A percentile compares a stretch with the other conserved stretches of the same genome.
Evolutionary conservation across 1,139 yeast genomes (phyloP).

Genomic region (Hyphopichia khmerensis): DNA sequence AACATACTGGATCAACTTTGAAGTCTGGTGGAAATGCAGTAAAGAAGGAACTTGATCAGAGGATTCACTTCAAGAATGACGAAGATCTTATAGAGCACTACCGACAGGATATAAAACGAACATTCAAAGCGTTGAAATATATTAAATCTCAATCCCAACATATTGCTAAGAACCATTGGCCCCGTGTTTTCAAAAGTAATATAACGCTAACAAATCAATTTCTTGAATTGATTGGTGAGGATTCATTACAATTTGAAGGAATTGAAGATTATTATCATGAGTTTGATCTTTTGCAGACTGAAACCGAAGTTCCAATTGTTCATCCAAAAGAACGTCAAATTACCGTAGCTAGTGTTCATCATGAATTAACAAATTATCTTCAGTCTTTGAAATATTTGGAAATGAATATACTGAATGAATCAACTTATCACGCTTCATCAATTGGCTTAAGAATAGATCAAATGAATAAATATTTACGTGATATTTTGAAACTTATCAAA

Average conservation of each 20-base stretch:
- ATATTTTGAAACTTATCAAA: constrained; percentile 38
- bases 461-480: constrained; percentile 39
- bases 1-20: neutral
- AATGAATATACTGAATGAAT: constrained; percentile 27
- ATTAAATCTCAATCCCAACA: constrained; percentile 34
- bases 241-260: constrained; percentile 43
- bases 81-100: constrained; percentile 44
- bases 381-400: constrained; percentile 29
- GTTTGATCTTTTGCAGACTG: constrained; percentile 31
- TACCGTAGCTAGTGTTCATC: constrained; percentile 27
- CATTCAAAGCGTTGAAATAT: constrained; percentile 45
- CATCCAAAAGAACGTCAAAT: constrained; percentile 41
- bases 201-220: constrained; percentile 31
- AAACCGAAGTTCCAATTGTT: constrained; percentile 30
- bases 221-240: constrained; percentile 33
- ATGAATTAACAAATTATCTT: constrained; percentile 30
- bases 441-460: constrained; percentile 34
- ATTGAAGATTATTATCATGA: constrained; percentile 40
- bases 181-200: constrained; percentile 32
- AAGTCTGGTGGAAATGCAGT: neutral
- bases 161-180: constrained; percentile 35
- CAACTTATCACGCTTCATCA: constrained; percentile 30
- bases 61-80: constrained; percentile 10
- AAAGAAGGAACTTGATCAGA: neutral
- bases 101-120: constrained; percentile 42